phyloP scores from a whole-genome alignment of 2,329 filamentous ascomycete genomes.

The Aurifilum marmelostoma region DNA sequence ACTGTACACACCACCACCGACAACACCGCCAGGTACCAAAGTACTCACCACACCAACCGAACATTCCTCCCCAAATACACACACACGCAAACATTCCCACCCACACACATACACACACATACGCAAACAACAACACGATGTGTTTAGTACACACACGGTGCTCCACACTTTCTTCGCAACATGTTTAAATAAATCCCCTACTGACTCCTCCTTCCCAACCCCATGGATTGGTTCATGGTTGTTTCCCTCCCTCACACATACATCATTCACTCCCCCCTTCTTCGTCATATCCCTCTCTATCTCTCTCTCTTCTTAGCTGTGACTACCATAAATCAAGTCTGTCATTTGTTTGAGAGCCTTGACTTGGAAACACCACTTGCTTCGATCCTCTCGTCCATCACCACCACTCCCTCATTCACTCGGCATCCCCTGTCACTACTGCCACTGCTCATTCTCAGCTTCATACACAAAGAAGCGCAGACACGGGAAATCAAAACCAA shows the following conservation, averaged over 20 bases:
- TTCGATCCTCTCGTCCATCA: background rate
- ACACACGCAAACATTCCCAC: background rate
- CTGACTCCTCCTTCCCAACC: conserved; percentile 1
- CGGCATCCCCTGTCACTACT: background rate
- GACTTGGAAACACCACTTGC: background rate
- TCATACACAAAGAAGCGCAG: background rate
- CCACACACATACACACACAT: background rate
- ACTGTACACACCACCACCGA: too few species aligned
- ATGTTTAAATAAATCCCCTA: background rate
- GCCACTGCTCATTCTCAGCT: background rate
- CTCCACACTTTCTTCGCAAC: background rate
- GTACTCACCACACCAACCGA: background rate
- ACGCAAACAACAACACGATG: background rate
- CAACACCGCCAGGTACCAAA: too few species aligned
- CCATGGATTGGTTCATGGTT: background rate
- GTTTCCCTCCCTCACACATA: background rate
- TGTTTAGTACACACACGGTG: background rate
- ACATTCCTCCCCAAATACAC: too few species aligned
- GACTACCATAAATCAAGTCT: background rate
- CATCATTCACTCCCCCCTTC: background rate
- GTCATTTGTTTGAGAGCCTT: background rate
- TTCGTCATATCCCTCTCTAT: background rate
- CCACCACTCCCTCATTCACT: background rate
- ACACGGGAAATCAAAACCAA: background rate
- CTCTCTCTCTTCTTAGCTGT: background rate